Evolutionary conservation across 2,329 filamentous ascomycete species (phyloP).

Genomic region (Fusarium abutilonis): DNA sequence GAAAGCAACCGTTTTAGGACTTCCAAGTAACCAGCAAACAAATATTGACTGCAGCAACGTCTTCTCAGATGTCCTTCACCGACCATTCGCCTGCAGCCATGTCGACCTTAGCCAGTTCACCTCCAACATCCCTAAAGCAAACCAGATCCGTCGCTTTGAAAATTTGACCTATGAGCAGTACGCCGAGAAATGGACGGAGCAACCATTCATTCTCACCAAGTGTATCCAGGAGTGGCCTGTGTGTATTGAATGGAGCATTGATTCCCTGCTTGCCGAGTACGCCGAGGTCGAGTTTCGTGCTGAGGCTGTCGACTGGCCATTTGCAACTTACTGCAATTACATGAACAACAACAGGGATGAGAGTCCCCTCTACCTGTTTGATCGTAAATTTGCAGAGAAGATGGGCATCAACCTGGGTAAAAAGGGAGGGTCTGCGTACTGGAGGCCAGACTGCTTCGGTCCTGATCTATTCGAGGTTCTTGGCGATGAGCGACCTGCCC

Average conservation of each 20-base stretch:
- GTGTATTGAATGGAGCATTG: slow-evolving; percentile 76
- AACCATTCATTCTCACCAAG: slow-evolving; percentile 85
- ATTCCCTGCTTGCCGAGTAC: slow-evolving; percentile 72
- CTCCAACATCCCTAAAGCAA: slow-evolving; percentile 74
- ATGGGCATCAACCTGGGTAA: slow-evolving; percentile 75
- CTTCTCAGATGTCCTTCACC: slow-evolving; percentile 89
- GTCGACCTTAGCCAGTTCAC: slow-evolving; percentile 74
- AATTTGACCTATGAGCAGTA: slow-evolving; percentile 80
- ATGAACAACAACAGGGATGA: slow-evolving; percentile 84
- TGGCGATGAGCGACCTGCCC: slow-evolving; percentile 80
- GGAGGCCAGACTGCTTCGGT: slow-evolving; percentile 84
- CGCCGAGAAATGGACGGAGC: slow-evolving; percentile 76
- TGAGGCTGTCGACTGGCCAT: slow-evolving; percentile 92
- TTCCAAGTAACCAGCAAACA: slow-evolving; percentile 61
- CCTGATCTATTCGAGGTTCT: slow-evolving; percentile 86
- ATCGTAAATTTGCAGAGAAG: slow-evolving; percentile 85
- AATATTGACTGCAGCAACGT: slow-evolving; percentile 78
- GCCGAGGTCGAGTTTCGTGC: slow-evolving; percentile 78
- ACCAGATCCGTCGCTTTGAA: slow-evolving; percentile 75
- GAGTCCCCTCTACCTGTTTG: slow-evolving; percentile 92
- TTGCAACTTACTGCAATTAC: slow-evolving; percentile 83
- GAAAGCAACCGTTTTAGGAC: slow-evolving; percentile 78
- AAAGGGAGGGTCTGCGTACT: slow-evolving; percentile 69
- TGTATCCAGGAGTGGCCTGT: slow-evolving; percentile 86
- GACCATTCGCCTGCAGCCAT: slow-evolving; percentile 89